Evolutionary conservation across 805 yeast genomes (phyloP).

Genomic region (Barnettozyma populi): DNA sequence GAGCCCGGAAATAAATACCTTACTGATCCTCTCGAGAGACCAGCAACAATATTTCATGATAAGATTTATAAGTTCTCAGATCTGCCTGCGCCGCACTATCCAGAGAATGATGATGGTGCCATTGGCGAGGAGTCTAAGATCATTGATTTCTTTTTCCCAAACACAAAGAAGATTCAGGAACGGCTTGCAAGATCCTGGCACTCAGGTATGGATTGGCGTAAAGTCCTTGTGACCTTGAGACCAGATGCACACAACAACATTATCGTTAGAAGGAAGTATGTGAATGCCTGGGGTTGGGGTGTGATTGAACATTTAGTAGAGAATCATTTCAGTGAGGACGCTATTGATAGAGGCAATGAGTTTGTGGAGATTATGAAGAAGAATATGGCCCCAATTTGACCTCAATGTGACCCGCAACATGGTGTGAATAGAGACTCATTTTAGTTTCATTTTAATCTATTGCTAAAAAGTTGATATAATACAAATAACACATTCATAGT

Average conservation of each 20-base stretch:
- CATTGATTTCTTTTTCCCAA: conserved; percentile 1
- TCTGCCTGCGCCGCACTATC: conserved; percentile 51
- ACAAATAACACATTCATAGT: too few relatives aligned
- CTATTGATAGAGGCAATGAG: conserved; percentile 3
- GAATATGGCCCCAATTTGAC: not conserved
- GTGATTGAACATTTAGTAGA: conserved; percentile 78
- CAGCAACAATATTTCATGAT: conserved; percentile 74
- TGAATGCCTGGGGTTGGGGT: conserved; percentile 94
- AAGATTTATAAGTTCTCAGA: conserved; percentile 61
- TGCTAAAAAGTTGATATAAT: too few relatives aligned
- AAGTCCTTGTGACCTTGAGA: conserved; percentile 75
- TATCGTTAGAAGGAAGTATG: conserved; percentile 78
- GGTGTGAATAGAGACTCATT: too few relatives aligned
- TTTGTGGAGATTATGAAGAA: not conserved
- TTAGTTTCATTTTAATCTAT: too few relatives aligned
- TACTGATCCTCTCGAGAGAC: conserved; percentile 59
- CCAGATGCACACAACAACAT: conserved; percentile 97
- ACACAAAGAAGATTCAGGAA: conserved; percentile 39
- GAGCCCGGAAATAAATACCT: conserved; percentile 65
- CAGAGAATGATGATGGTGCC: conserved; percentile 15
- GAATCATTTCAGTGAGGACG: conserved; percentile 34
- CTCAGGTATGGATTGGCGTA: conserved; percentile 78
- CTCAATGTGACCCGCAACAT: too few relatives aligned
- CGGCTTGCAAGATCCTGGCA: conserved; percentile 88
- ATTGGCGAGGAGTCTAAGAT: not conserved